Conservation (phyloP, 2,329 filamentous ascomycete species). For the Daldinia sp. region DNA sequence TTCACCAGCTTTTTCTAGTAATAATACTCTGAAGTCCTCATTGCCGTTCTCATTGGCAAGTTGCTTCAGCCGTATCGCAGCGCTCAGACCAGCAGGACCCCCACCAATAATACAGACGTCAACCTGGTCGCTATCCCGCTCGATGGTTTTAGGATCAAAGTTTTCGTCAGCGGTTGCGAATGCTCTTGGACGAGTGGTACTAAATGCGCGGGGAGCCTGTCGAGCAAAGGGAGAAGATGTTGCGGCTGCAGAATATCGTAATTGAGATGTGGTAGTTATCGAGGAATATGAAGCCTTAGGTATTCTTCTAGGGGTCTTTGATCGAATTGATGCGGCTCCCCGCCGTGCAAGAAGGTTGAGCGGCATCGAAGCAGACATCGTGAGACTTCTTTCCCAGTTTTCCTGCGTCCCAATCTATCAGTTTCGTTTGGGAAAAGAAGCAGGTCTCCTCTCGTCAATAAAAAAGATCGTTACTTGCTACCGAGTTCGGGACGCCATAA, state of each 20-base stretch:
- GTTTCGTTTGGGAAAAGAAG: neutral
- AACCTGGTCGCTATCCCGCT: constrained; percentile 92
- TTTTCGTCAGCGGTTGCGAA: constrained; percentile 60
- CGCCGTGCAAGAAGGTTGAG: constrained; percentile 48
- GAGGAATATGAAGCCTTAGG: constrained; percentile 46
- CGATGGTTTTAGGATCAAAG: constrained; percentile 76
- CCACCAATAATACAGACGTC: constrained; percentile 97
- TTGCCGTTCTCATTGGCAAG: constrained; percentile 94
- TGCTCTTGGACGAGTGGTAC: constrained; percentile 50
- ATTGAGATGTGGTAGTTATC: constrained; percentile 28
- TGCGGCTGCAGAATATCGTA: constrained; percentile 32
- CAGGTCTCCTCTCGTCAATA: neutral
- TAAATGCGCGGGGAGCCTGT: constrained; percentile 52
- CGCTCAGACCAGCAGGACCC: constrained; percentile 91
- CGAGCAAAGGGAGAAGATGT: constrained; percentile 31
- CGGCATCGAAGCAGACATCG: constrained; percentile 49
- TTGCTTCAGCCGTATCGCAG: constrained; percentile 95
- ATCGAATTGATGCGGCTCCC: constrained; percentile 41
- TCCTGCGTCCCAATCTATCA: constrained; percentile 1
- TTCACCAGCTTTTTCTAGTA: constrained; percentile 96
- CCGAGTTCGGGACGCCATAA: constrained; percentile 36
- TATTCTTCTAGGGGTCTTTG: constrained; percentile 36
- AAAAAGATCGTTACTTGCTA: constrained; percentile 17
- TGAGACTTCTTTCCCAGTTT: constrained; percentile 15
- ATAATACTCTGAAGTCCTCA: constrained; percentile 91